phyloP scores from a whole-genome alignment of 768 basidiomycete species.

The Harrya chromipes region DNA sequence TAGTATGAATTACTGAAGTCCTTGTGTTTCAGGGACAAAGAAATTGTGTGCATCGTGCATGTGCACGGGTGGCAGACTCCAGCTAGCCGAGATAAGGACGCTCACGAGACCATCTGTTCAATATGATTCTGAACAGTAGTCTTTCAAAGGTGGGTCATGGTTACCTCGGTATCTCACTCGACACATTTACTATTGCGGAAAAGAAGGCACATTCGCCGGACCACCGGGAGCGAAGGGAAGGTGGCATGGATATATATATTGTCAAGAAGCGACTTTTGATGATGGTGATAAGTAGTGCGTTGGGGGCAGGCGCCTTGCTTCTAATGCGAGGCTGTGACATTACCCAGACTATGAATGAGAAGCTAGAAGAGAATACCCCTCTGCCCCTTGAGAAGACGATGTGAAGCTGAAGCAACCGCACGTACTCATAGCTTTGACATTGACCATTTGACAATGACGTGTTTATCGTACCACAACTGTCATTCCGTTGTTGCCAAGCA shows the following conservation, averaged over 20 bases:
- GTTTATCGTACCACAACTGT: background rate
- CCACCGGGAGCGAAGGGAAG: background rate
- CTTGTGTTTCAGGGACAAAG: constrained; percentile 9
- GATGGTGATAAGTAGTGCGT: background rate
- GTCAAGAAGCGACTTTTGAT: background rate
- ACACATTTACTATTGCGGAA: background rate
- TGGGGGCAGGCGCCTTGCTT: background rate
- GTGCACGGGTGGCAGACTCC: no score
- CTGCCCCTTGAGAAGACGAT: background rate
- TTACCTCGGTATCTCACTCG: background rate
- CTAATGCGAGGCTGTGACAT: background rate
- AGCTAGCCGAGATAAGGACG: constrained; percentile 8
- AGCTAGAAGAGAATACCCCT: no score
- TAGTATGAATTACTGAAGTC: background rate
- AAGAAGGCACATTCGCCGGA: background rate
- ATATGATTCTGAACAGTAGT: no score
- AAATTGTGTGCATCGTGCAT: background rate
- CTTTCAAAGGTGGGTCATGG: background rate
- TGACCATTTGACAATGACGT: background rate
- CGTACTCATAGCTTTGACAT: no score
- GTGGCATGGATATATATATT: no score
- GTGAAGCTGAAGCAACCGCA: background rate
- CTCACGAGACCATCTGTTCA: no score
- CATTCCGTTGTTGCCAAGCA: constrained; percentile 6
- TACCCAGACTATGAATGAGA: background rate